A percentile compares a stretch with the other conserved stretches of the same genome.
Conservation (phyloP, 345 rosid genomes). For the Ricinus communis region DNA sequence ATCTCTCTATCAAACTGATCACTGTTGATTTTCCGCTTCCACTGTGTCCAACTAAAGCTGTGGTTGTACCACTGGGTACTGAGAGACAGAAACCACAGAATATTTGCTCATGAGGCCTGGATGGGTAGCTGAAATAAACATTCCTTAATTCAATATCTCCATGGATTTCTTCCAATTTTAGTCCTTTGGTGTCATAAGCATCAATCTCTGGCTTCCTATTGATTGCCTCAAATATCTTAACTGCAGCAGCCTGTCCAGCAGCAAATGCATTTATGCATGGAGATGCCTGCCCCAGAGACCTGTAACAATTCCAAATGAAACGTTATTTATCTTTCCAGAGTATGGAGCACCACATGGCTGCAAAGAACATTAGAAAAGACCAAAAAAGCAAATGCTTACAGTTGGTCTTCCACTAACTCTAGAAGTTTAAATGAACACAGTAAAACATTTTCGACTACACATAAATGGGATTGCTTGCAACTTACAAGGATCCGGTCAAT, state of each 20-base stretch:
- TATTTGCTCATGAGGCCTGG: constrained; percentile 22
- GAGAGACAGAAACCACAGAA: constrained; percentile 18
- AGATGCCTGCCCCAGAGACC: constrained; percentile 27
- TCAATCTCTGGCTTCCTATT: constrained; percentile 22
- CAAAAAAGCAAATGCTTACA: background rate
- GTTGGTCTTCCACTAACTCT: background rate
- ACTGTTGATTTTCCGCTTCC: constrained; percentile 28
- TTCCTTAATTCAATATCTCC: constrained; percentile 25
- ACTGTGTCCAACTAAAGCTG: constrained; percentile 30
- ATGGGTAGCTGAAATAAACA: constrained; percentile 23
- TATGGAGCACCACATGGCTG: background rate
- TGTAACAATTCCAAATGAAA: constrained; percentile 3
- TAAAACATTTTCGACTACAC: background rate
- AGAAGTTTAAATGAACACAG: background rate
- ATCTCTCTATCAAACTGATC: constrained; percentile 22
- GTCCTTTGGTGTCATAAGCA: constrained; percentile 14
- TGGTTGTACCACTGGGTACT: constrained; percentile 17
- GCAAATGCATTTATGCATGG: constrained; percentile 24
- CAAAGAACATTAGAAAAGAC: background rate
- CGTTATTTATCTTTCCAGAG: background rate
- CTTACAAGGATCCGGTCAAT: constrained; percentile 26
- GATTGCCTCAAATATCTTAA: constrained; percentile 24
- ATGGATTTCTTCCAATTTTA: constrained; percentile 6
- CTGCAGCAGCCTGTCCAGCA: constrained; percentile 22
- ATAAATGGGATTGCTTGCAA: background rate